Percentiles rank a stretch among this genome's conserved stretches.
Conservation (phyloP, 495 filamentous ascomycete species). For the Massariosphaeria phaeospora region DNA sequence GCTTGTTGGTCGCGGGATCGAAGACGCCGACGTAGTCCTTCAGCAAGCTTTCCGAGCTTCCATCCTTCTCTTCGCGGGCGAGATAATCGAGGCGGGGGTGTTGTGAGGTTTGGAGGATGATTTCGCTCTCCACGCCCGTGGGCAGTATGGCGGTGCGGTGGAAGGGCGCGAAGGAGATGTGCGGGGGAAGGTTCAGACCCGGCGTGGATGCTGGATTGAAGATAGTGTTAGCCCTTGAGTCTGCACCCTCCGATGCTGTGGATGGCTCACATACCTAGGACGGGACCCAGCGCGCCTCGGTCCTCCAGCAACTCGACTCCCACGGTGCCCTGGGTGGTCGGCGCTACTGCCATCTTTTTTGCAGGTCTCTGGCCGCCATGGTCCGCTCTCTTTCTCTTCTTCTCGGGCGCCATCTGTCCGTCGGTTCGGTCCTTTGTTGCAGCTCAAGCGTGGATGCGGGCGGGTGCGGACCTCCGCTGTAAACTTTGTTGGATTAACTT, state of each 20-base stretch:
- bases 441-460: no score
- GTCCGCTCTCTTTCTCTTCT: conserved; percentile 68
- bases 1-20: conserved; percentile 64
- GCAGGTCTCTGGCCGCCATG: conserved; percentile 52
- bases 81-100: conserved; percentile 77
- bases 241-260: no score
- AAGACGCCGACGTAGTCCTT: conserved; percentile 86
- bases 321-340: conserved; percentile 43
- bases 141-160: conserved; percentile 16
- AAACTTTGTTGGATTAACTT: no score
- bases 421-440: no score
- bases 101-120: conserved; percentile 72
- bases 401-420: no score
- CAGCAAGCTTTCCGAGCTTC: conserved; percentile 56
- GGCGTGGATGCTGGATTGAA: conserved; percentile 57
- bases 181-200: conserved; percentile 55
- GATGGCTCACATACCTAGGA: conserved; percentile 31
- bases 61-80: conserved; percentile 65
- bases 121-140: conserved; percentile 50
- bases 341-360: conserved; percentile 59
- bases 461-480: no score
- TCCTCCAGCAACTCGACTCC: conserved; percentile 44
- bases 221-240: background rate
- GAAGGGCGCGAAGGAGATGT: conserved; percentile 59
- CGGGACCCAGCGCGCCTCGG: conserved; percentile 18